Evolutionary conservation across 352 stramenopile species (phyloP).

Genomic region (Phytopythium kandeliae): DNA sequence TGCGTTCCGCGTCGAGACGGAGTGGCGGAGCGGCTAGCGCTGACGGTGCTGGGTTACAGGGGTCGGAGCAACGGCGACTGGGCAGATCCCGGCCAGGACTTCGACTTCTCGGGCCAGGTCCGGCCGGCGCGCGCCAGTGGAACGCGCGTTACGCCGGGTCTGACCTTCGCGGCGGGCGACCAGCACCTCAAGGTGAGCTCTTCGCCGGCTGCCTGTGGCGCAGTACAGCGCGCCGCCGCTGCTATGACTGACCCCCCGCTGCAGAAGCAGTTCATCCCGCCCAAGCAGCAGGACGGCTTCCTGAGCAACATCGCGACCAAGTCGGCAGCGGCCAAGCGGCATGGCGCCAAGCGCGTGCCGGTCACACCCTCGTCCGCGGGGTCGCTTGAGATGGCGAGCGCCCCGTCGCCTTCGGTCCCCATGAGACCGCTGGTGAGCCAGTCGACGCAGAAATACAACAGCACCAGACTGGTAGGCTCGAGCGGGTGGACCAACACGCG

Average conservation of each 20-base stretch:
- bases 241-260: too few species aligned
- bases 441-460: constrained; percentile 1
- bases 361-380: neutral
- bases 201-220: neutral
- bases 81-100: neutral
- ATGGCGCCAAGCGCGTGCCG: constrained; percentile 1
- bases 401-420: constrained; percentile 5
- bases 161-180: neutral
- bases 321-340: constrained; percentile 11
- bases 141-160: too few species aligned
- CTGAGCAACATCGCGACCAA: constrained; percentile 9
- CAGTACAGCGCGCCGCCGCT: too few species aligned
- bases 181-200: neutral
- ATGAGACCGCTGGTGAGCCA: neutral
- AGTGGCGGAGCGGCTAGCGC: neutral
- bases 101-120: constrained; percentile 1
- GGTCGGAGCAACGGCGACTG: neutral
- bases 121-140: too few species aligned
- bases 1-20: too few species aligned
- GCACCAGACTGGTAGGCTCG: neutral
- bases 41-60: too few species aligned
- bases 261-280: constrained; percentile 18
- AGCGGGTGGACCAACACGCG: constrained; percentile 18
- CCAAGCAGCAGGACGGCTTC: constrained; percentile 19
- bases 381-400: constrained; percentile 22